Evolutionary conservation across 1,284 basidiomycete genomes (phyloP).

Genomic region (Trichosporon ovoides): DNA sequence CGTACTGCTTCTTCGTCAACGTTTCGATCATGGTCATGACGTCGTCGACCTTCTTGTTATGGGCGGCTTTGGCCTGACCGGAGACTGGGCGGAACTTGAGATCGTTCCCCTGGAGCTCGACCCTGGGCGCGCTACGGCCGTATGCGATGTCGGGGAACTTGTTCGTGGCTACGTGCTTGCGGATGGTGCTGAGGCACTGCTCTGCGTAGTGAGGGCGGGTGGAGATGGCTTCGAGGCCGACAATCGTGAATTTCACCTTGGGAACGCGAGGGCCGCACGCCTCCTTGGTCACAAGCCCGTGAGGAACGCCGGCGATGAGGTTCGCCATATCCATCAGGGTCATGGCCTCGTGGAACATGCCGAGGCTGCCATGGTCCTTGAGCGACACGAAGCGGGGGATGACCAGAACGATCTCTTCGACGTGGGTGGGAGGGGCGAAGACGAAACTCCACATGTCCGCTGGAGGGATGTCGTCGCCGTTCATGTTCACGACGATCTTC

Average conservation of each 20-base stretch:
- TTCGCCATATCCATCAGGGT: not conserved
- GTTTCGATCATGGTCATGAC: not conserved
- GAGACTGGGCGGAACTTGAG: not conserved
- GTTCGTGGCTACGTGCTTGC: not conserved
- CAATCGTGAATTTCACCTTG: not conserved
- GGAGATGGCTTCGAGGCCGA: not conserved
- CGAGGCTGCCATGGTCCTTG: not conserved
- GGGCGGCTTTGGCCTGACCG: not conserved
- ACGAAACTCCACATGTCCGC: not conserved
- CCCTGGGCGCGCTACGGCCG: not conserved
- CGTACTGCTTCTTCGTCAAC: not conserved
- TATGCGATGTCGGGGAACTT: not conserved
- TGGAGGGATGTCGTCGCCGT: not conserved
- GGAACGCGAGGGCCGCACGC: not conserved
- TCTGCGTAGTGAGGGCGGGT: not conserved
- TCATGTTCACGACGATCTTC: conserved; percentile 1
- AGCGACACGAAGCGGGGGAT: not conserved
- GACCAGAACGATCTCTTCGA: not conserved
- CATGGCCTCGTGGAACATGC: conserved; percentile 1
- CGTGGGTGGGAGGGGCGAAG: not conserved
- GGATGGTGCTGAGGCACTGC: not conserved
- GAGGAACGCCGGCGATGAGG: not conserved
- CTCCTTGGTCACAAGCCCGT: not conserved
- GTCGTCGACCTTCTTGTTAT: not conserved
- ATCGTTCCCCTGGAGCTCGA: not conserved